phyloP scores from a whole-genome alignment of 768 basidiomycete genomes.

The Leucocoprinus sp. region DNA sequence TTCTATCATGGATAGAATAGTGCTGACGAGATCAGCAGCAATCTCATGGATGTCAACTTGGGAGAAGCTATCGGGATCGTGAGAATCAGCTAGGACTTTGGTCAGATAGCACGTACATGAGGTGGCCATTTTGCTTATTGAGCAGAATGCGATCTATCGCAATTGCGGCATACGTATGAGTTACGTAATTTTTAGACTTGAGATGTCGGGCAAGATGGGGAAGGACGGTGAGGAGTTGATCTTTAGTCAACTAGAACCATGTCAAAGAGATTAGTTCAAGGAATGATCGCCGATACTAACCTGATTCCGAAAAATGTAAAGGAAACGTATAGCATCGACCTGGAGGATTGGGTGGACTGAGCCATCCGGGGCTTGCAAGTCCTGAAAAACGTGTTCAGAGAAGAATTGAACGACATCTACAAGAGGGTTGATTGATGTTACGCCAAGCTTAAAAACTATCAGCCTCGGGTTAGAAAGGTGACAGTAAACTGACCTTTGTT shows the following conservation, averaged over 20 bases:
- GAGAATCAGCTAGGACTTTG: constrained; percentile 1
- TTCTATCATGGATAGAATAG: constrained; percentile 75
- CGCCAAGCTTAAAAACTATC: constrained; percentile 57
- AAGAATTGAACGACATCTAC: constrained; percentile 96
- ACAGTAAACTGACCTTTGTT: constrained; percentile 45
- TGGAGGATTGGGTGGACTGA: constrained; percentile 84
- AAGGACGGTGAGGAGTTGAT: constrained; percentile 85
- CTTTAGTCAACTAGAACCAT: constrained; percentile 69
- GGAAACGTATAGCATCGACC: constrained; percentile 92
- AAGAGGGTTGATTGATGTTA: constrained; percentile 85
- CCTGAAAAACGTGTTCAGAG: constrained; percentile 81
- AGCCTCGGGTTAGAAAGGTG: constrained; percentile 2
- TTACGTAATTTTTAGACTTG: constrained; percentile 78
- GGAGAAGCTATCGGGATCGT: constrained; percentile 51
- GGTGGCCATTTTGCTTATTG: constrained; percentile 71
- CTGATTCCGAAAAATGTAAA: constrained; percentile 95
- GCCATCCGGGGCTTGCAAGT: constrained; percentile 63
- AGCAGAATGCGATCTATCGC: constrained; percentile 94
- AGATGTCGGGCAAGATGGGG: constrained; percentile 83
- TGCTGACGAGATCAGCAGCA: constrained; percentile 63
- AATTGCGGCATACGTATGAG: constrained; percentile 94
- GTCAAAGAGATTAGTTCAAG: constrained; percentile 1
- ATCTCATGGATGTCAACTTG: constrained; percentile 82
- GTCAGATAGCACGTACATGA: constrained; percentile 49
- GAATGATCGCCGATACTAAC: constrained; percentile 29